These are phyloP conservation scores for Sparassis latifolia DNA, from an alignment of 1,284 basidiomycete species.

Conservation along the genomic window DNA sequence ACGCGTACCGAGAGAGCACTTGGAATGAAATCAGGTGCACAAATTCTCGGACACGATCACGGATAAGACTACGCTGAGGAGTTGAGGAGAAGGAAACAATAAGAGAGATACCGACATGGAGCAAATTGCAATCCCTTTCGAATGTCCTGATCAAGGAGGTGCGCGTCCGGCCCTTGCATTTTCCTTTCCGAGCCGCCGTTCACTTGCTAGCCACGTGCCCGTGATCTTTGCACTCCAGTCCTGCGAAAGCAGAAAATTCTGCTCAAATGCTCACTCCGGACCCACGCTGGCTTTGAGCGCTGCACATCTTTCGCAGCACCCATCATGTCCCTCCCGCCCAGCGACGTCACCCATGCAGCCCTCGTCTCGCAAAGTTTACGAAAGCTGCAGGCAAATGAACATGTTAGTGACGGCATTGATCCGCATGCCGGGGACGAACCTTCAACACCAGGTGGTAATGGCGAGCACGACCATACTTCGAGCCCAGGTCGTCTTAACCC, in stretches of 20 bases:
- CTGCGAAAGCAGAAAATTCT: constrained; percentile 2
- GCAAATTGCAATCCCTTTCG: constrained; percentile 9
- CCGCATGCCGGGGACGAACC: constrained; percentile 10
- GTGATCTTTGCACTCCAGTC: background rate
- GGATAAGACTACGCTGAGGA: constrained; percentile 4
- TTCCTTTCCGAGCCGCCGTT: constrained; percentile 12
- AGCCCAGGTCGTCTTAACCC: constrained; percentile 22
- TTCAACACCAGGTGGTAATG: constrained; percentile 11
- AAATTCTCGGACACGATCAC: background rate
- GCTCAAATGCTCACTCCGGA: background rate
- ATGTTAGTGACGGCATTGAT: constrained; percentile 10
- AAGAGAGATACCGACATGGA: background rate
- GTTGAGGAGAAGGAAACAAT: constrained; percentile 18
- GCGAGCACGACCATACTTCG: constrained; percentile 9
- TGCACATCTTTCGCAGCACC: background rate
- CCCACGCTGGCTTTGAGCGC: background rate
- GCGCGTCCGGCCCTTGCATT: constrained; percentile 13
- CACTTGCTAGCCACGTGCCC: constrained; percentile 4
- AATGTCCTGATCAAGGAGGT: constrained; percentile 12
- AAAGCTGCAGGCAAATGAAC: constrained; percentile 21
- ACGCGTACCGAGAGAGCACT: constrained; percentile 21
- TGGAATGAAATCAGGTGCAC: too few relatives aligned
- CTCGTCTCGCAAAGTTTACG: constrained; percentile 25
- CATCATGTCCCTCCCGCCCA: constrained; percentile 20
- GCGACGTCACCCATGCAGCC: constrained; percentile 16